These are phyloP conservation scores for Salvia sclarea DNA, from an alignment of 305 asterid species.

Conservation along the genomic window DNA sequence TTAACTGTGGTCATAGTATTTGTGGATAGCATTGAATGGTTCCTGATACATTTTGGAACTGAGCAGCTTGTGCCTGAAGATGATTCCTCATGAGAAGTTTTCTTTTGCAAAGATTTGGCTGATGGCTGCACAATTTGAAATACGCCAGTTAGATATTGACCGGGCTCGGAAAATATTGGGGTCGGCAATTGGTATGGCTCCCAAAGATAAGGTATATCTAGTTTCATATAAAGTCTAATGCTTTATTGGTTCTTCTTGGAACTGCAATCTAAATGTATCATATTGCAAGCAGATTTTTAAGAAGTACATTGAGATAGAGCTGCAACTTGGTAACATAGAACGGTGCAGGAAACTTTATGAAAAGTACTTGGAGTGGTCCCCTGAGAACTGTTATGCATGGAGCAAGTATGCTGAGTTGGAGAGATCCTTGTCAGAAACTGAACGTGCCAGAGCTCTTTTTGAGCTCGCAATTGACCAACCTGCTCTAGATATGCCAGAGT, in stretches of 20 bases:
- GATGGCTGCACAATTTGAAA: slow-evolving; percentile 82
- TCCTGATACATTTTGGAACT: slow-evolving; percentile 25
- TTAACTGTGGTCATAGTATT: background rate
- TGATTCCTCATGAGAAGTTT: slow-evolving; percentile 68
- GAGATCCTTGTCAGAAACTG: slow-evolving; percentile 75
- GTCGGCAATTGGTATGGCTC: slow-evolving; percentile 86
- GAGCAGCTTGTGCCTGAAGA: slow-evolving; percentile 63
- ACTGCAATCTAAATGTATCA: slow-evolving; percentile 13
- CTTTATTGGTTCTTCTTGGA: slow-evolving; percentile 17
- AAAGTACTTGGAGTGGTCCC: slow-evolving; percentile 85
- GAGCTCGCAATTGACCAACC: slow-evolving; percentile 96
- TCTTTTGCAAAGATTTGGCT: slow-evolving; percentile 83
- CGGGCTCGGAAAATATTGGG: slow-evolving; percentile 80
- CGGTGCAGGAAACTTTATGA: slow-evolving; percentile 84
- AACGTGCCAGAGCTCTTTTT: slow-evolving; percentile 76
- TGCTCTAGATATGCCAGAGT: slow-evolving; percentile 93
- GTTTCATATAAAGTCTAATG: background rate
- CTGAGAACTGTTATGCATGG: slow-evolving; percentile 97
- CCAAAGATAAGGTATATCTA: slow-evolving; percentile 78
- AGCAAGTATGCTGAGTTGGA: slow-evolving; percentile 87
- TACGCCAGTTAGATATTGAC: slow-evolving; percentile 67
- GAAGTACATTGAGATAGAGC: slow-evolving; percentile 92
- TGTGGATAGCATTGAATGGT: slow-evolving; percentile 8
- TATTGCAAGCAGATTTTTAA: slow-evolving; percentile 67
- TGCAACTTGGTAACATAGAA: slow-evolving; percentile 83